Percentiles rank a stretch among this genome's conserved stretches.
Evolutionary conservation across 306 rosid species (phyloP).

Genomic region (Cucumis melo): DNA sequence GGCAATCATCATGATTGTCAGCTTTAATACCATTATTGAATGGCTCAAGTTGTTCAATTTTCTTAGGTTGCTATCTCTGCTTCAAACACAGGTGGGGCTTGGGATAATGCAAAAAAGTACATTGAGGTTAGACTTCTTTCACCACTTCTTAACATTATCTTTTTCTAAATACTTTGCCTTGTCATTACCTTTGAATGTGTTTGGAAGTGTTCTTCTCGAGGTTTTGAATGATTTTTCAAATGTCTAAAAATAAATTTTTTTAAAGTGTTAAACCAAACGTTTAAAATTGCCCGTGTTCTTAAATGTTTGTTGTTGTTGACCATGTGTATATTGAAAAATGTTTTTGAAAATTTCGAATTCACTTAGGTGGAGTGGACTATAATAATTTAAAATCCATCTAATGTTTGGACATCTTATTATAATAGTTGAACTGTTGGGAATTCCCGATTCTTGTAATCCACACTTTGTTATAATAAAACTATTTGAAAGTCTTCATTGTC

Average conservation of each 20-base stretch:
- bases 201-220: neutral
- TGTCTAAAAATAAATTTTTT: too few relatives aligned
- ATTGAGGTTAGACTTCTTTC: conserved; percentile 32
- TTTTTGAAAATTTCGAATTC: neutral
- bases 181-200: neutral
- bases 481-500: too few relatives aligned
- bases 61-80: conserved; percentile 49
- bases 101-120: conserved; percentile 61
- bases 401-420: too few relatives aligned
- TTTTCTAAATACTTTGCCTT: neutral
- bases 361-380: too few relatives aligned
- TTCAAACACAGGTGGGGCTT: conserved; percentile 62
- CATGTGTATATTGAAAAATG: neutral
- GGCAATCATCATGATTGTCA: neutral
- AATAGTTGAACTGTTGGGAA: too few relatives aligned
- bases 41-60: conserved; percentile 7
- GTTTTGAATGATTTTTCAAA: too few relatives aligned
- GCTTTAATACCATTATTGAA: neutral
- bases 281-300: neutral
- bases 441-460: too few relatives aligned
- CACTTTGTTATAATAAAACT: too few relatives aligned
- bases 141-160: neutral
- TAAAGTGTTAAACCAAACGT: too few relatives aligned
- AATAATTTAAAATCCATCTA: too few relatives aligned
- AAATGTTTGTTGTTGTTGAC: neutral